A percentile compares a stretch with the other conserved stretches of the same genome.
These are phyloP conservation scores for Oidiodendron maius DNA, from an alignment of 495 filamentous ascomycete species.

Conservation along the genomic window DNA sequence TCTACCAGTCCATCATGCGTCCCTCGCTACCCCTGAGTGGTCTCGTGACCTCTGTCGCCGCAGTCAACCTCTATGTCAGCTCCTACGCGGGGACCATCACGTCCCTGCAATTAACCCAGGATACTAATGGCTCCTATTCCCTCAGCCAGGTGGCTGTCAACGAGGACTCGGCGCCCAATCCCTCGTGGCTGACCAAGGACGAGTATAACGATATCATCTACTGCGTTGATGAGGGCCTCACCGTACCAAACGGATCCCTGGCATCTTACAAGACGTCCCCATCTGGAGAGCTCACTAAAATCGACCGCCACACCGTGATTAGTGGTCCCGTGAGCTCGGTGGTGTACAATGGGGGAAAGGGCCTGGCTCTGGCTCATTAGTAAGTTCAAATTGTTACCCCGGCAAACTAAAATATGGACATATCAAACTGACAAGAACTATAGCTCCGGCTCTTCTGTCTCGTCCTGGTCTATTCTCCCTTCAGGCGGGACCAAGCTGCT, in stretches of 20 bases:
- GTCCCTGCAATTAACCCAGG: conserved; percentile 39
- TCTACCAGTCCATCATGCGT: too few relatives aligned
- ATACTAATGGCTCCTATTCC: conserved; percentile 18
- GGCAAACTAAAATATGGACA: conserved; percentile 5
- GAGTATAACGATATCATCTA: conserved; percentile 42
- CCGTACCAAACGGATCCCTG: conserved; percentile 33
- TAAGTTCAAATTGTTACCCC: conserved; percentile 24
- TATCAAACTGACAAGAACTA: too few relatives aligned
- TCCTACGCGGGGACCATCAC: conserved; percentile 57
- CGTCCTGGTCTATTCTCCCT: conserved; percentile 13
- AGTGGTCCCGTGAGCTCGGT: conserved; percentile 39
- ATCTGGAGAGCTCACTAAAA: conserved; percentile 29
- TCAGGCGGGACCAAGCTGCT: conserved; percentile 27
- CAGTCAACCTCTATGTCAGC: conserved; percentile 48
- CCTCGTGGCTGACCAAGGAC: conserved; percentile 55
- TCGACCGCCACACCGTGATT: conserved; percentile 28
- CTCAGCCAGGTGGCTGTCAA: conserved; percentile 29
- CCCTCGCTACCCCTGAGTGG: neutral
- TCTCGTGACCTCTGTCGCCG: conserved; percentile 20
- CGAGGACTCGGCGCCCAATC: conserved; percentile 44
- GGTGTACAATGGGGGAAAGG: conserved; percentile 31
- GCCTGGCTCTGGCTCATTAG: conserved; percentile 44
- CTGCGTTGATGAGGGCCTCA: conserved; percentile 52
- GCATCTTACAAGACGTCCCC: conserved; percentile 30
- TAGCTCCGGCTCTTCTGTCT: conserved; percentile 16